Evolutionary conservation across 441 rosid genomes (phyloP).

Genomic region (Bocquillonia castaneifolia): DNA sequence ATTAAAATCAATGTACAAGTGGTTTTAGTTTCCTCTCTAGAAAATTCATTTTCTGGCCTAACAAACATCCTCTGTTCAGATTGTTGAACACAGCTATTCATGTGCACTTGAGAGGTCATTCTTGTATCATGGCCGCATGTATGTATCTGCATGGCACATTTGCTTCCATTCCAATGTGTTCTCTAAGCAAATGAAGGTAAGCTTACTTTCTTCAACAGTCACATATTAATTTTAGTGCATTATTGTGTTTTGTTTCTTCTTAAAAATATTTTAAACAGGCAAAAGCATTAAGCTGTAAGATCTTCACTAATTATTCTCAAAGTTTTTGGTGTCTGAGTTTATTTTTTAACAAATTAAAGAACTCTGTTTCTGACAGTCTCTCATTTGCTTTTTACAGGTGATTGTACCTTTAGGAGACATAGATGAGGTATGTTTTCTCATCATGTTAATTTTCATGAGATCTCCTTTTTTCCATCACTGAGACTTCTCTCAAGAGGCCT

Average conservation of each 20-base stretch:
- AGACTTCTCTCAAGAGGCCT: background rate
- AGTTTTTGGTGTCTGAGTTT: no score
- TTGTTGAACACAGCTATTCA: slow-evolving; percentile 84
- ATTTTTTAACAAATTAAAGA: background rate
- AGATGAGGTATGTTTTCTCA: slow-evolving; percentile 63
- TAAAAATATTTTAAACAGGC: slow-evolving; percentile 6
- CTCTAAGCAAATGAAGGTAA: slow-evolving; percentile 98
- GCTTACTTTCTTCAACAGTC: slow-evolving; percentile 20
- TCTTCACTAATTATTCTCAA: background rate
- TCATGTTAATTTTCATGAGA: slow-evolving; percentile 18
- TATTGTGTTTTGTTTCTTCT: slow-evolving; percentile 15
- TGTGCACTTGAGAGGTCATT: slow-evolving; percentile 98
- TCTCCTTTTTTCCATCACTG: background rate
- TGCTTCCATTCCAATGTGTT: slow-evolving; percentile 98
- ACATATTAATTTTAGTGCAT: slow-evolving; percentile 2
- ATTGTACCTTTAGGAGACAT: slow-evolving; percentile 88
- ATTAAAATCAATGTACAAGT: background rate
- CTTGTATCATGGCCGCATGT: slow-evolving; percentile 96
- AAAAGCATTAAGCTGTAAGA: background rate
- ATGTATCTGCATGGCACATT: slow-evolving; percentile 96
- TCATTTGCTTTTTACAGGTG: slow-evolving; percentile 44
- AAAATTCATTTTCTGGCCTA: slow-evolving; percentile 23
- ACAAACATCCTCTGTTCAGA: slow-evolving; percentile 42
- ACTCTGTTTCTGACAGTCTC: slow-evolving; percentile 1
- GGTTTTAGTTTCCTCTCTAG: slow-evolving; percentile 6